Conservation (phyloP, 164 flowering plant species). For the Macadamia tetraphylla region DNA sequence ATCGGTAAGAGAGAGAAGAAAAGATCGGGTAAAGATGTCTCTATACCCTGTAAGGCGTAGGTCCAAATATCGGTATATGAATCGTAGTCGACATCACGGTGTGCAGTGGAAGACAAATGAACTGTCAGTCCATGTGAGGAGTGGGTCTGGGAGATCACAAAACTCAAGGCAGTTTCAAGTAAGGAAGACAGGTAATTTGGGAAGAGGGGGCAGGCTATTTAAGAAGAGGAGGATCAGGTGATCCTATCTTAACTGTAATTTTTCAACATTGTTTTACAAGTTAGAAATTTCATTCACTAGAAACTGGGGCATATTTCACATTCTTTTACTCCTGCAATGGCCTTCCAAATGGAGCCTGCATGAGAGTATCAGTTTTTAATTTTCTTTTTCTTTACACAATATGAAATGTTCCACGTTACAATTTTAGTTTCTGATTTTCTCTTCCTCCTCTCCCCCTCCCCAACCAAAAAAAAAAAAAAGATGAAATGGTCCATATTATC, state of each 20-base stretch:
- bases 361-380: no score
- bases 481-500: no score
- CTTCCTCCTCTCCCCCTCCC: no score
- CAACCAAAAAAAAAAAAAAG: no score
- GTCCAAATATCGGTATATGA: conserved; percentile 9
- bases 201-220: conserved; percentile 9
- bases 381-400: no score
- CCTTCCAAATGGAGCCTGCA: no score
- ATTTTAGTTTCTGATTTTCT: no score
- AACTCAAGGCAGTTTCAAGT: conserved; percentile 22
- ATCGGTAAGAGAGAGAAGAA: conserved; percentile 25
- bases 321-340: no score
- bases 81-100: conserved; percentile 12
- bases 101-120: conserved; percentile 22
- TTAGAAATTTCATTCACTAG: not conserved
- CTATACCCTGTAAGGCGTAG: conserved; percentile 17
- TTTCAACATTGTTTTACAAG: not conserved
- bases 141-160: conserved; percentile 19
- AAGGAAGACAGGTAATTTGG: conserved; percentile 17
- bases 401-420: no score
- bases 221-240: conserved; percentile 30
- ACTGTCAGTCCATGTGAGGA: conserved; percentile 22
- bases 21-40: conserved; percentile 23
- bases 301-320: not conserved
- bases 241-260: not conserved